These are phyloP conservation scores for Antitrichia curtipendula DNA, from an alignment of 225 moss, liverwort and hornwort species.

Conservation along the genomic window DNA sequence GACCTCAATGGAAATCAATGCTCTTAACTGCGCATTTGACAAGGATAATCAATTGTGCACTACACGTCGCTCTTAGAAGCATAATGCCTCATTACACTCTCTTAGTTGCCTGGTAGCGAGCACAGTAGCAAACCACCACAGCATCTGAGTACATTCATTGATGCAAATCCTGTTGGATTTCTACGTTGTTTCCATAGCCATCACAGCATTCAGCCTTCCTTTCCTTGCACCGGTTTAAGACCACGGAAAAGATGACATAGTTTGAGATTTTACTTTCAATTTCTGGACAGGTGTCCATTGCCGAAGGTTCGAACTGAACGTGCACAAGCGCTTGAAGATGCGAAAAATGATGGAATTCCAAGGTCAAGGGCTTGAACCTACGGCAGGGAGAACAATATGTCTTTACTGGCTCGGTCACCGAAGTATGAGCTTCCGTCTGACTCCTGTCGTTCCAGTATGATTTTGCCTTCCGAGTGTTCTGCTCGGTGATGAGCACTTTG, in stretches of 20 bases:
- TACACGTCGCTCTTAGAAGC: not conserved
- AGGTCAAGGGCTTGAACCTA: not conserved
- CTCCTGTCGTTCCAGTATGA: slow-evolving; percentile 26
- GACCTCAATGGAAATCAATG: not conserved
- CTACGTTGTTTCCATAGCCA: not conserved
- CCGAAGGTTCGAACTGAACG: not conserved
- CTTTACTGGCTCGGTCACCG: slow-evolving; percentile 24
- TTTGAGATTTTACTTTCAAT: not conserved
- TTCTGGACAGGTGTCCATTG: not conserved
- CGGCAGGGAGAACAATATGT: slow-evolving; percentile 34
- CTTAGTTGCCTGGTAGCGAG: not conserved
- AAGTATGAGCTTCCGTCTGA: slow-evolving; percentile 30
- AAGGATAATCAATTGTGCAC: not conserved
- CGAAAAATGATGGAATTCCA: not conserved
- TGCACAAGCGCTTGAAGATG: not conserved
- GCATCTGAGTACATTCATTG: not conserved
- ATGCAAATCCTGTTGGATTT: not conserved
- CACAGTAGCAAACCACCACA: not conserved
- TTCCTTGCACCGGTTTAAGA: not conserved
- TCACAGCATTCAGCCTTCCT: not conserved
- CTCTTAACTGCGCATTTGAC: not conserved
- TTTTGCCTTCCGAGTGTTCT: slow-evolving; percentile 17
- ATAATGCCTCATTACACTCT: not conserved
- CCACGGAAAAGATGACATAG: not conserved
- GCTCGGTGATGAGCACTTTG: slow-evolving; percentile 21